Evolutionary conservation across 805 yeast species (phyloP).

Genomic region (Saccharomycopsis oosterbeekiorum): DNA sequence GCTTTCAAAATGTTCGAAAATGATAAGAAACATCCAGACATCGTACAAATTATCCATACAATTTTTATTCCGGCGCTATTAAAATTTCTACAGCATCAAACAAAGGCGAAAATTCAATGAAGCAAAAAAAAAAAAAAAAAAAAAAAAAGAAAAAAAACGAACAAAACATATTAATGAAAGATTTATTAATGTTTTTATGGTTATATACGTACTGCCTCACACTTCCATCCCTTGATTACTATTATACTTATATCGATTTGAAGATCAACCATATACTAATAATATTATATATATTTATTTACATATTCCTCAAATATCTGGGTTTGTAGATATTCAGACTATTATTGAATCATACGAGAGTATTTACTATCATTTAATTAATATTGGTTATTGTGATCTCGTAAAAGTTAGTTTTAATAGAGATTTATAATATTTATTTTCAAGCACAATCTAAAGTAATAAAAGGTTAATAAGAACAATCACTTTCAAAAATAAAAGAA

Average conservation of each 20-base stretch:
- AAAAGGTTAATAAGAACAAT: too few species aligned
- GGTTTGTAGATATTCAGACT: background rate
- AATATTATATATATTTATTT: background rate
- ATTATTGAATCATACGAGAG: background rate
- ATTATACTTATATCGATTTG: background rate
- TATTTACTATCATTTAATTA: background rate
- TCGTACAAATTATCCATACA: background rate
- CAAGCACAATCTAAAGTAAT: too few species aligned
- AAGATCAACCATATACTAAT: background rate
- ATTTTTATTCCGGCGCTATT: background rate
- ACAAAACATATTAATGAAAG: background rate
- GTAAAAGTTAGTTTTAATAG: background rate
- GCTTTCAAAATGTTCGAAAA: background rate
- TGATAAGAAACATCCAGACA: slow-evolving; percentile 1
- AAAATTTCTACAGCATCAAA: background rate
- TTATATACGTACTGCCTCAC: background rate
- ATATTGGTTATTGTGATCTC: background rate
- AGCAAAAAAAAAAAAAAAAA: background rate
- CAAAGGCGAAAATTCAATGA: background rate
- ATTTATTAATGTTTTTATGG: background rate
- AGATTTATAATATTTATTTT: background rate
- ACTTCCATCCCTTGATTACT: background rate
- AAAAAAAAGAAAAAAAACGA: background rate
- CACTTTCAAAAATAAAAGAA: background rate
- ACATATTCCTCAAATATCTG: background rate